Evolutionary conservation across 1,284 basidiomycete species (phyloP), one percentile per base, ranked within the genome.

Genomic region (Rhodotorula sp.): DNA sequence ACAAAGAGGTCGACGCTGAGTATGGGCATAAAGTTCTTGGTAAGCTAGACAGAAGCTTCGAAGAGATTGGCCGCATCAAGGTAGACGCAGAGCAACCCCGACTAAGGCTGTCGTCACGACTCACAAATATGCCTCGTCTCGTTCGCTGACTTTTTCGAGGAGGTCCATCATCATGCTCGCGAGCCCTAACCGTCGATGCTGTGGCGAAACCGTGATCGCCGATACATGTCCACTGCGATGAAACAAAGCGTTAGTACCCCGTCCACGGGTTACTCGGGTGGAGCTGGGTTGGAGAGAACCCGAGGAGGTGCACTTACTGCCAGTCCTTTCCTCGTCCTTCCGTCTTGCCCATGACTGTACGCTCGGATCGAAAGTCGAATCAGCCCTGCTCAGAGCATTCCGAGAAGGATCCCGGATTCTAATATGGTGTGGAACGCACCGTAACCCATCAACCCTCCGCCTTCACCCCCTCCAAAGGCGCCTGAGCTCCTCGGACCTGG

Each of bases 1-100:
- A 95, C 93, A 80, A 92, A 95, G 26, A 95, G 85, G 81, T 95
- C 93, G 60, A 95, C 91, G 78, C 95, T 95, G 83, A 86, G 90
- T 6, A 28, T n/a, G 38, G 10, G 21, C 3, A 34, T 50, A 6
- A 19, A 16, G 16, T 15, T 14, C 18, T 31, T n/a, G 54, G 52
- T 31, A 1, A 43, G 38, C 2, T 26, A 21, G 21, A n/a, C 49
- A 50, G 49, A 23, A 3, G 21, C 19, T 19, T 21, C 3, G 21
- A 50, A 10, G n/a, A 19, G 49, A 50, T 19, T 2, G 10, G 49
- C n/a, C 7, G 19, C 16, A 50, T 4, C 18, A 10, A 50, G 49
- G 34, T 6, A 34, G 34, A 34, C 49, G 19, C 49, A 50, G 49
- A 15, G 49, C 49, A 50, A 21, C 18, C 21, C 48, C 16, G 48